Conservation (phyloP, 371 early-diverging fungal genomes). For the Circinella umbellata region DNA sequence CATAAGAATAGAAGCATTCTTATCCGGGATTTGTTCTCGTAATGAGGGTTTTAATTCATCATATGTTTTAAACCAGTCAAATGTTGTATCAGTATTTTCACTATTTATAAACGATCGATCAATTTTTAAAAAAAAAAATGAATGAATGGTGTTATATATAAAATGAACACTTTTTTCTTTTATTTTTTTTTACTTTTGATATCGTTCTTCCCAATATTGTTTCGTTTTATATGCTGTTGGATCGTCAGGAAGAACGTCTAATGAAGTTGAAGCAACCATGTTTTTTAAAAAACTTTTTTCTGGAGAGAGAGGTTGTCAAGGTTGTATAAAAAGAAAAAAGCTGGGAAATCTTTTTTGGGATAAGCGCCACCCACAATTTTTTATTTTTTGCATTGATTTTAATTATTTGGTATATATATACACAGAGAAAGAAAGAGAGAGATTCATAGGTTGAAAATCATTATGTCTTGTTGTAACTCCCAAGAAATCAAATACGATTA, state of each 20-base stretch:
- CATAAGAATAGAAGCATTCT: constrained; percentile 68
- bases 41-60: constrained; percentile 71
- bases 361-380: too few relatives aligned
- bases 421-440: too few relatives aligned
- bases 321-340: too few relatives aligned
- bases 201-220: constrained; percentile 69
- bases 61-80: constrained; percentile 91
- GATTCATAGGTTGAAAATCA: too few relatives aligned
- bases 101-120: constrained; percentile 25
- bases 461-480: too few relatives aligned
- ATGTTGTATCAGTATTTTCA: constrained; percentile 60
- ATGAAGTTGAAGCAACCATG: constrained; percentile 47
- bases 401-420: too few relatives aligned
- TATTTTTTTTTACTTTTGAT: constrained; percentile 31
- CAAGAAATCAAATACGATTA: too few relatives aligned
- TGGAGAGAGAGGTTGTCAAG: too few relatives aligned
- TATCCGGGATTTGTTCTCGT: constrained; percentile 57
- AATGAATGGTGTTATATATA: neutral
- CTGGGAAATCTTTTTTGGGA: too few relatives aligned
- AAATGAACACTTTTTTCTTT: too few relatives aligned
- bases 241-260: constrained; percentile 65
- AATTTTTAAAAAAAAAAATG: neutral
- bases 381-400: too few relatives aligned
- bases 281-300: neutral
- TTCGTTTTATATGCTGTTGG: constrained; percentile 67